Evolutionary conservation across 768 basidiomycete species (phyloP).

Genomic region (Tulasnella sp.): DNA sequence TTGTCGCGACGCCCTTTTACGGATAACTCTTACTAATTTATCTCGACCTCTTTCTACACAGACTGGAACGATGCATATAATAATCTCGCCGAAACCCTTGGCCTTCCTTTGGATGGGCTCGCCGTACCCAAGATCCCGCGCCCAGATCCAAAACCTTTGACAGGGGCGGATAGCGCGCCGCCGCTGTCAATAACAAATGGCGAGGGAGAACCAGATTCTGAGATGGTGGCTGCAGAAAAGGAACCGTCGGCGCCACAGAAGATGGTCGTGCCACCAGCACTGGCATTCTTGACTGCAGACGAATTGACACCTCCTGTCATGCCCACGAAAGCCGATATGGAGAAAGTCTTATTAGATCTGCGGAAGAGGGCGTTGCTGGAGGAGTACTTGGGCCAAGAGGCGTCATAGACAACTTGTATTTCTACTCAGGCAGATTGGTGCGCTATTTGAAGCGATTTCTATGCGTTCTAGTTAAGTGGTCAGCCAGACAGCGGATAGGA

Average conservation of each 20-base stretch:
- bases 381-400: slow-evolving; percentile 53
- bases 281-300: slow-evolving; percentile 65
- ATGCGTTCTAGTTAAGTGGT: no score
- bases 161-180: slow-evolving; percentile 16
- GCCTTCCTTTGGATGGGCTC: slow-evolving; percentile 39
- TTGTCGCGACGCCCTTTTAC: slow-evolving; percentile 11
- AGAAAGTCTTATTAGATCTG: slow-evolving; percentile 57
- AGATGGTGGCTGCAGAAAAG: slow-evolving; percentile 18
- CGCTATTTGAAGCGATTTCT: no score
- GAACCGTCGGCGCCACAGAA: slow-evolving; percentile 32
- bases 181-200: slow-evolving; percentile 33
- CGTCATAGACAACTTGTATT: no score
- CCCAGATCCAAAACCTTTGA: slow-evolving; percentile 21
- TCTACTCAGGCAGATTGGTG: no score
- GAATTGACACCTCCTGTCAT: slow-evolving; percentile 65
- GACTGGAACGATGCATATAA: slow-evolving; percentile 57
- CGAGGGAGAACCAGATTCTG: slow-evolving; percentile 34
- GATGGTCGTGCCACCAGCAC: slow-evolving; percentile 23
- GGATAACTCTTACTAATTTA: not conserved
- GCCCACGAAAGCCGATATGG: slow-evolving; percentile 71
- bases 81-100: slow-evolving; percentile 44
- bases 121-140: slow-evolving; percentile 40
- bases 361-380: slow-evolving; percentile 75
- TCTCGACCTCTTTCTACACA: slow-evolving; percentile 26
- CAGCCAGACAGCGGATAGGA: no score